Conservation (phyloP, 2,329 filamentous ascomycete species). For the Podosphaera aphanis region DNA sequence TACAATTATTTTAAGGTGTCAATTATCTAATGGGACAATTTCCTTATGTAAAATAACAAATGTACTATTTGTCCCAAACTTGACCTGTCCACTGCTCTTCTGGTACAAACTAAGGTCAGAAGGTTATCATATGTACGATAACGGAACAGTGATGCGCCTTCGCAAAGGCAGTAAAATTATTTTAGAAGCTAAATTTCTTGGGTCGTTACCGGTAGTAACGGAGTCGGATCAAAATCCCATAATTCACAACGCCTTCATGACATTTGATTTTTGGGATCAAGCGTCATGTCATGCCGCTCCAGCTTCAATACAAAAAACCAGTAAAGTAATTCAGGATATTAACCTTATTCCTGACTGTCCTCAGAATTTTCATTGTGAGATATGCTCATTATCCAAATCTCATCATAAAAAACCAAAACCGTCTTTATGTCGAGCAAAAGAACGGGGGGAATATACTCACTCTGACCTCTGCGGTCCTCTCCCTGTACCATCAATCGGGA, state of each 20-base stretch:
- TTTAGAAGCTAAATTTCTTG: background rate
- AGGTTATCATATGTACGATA: background rate
- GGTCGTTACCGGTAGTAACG: background rate
- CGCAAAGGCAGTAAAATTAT: background rate
- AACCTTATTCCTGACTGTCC: too few species aligned
- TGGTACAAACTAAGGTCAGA: background rate
- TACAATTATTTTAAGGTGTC: background rate
- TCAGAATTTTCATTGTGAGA: too few species aligned
- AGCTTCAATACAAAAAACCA: too few species aligned
- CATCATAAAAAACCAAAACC: too few species aligned
- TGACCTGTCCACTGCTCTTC: background rate
- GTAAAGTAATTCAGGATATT: too few species aligned
- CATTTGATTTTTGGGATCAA: too few species aligned
- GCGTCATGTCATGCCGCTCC: too few species aligned
- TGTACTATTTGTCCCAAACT: background rate
- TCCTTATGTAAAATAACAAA: background rate
- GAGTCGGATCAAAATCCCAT: background rate
- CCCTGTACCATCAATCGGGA: background rate
- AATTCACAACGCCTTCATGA: too few species aligned
- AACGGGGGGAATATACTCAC: too few species aligned
- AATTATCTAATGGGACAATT: background rate
- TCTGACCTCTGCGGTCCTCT: background rate
- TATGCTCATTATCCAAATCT: too few species aligned
- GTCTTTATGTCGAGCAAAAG: too few species aligned
- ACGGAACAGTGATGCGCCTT: background rate